These are phyloP conservation scores for Aaosphaeria arxii DNA, from an alignment of 2,329 filamentous ascomycete species.

Conservation along the genomic window DNA sequence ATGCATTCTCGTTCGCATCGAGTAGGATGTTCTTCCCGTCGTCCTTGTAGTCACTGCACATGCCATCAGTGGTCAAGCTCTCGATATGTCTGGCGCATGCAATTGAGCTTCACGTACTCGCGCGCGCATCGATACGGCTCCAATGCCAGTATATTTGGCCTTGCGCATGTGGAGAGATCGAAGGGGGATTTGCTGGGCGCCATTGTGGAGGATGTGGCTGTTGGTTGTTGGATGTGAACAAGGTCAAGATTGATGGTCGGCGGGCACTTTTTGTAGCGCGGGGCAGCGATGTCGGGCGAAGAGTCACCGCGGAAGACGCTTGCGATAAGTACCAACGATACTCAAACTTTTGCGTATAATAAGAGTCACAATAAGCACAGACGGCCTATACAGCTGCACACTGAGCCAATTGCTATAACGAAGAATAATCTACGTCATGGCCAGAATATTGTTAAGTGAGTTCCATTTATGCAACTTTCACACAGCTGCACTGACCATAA, in stretches of 20 bases:
- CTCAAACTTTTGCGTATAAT: too few relatives aligned
- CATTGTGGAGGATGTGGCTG: conserved; percentile 13
- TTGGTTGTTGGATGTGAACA: background rate
- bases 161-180: conserved; percentile 49
- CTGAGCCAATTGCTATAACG: too few relatives aligned
- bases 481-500: too few relatives aligned
- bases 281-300: background rate
- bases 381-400: too few relatives aligned
- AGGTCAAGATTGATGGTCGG: background rate
- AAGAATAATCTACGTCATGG: too few relatives aligned
- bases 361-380: too few relatives aligned
- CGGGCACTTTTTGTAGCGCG: background rate
- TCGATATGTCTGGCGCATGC: background rate
- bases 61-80: conserved; percentile 10
- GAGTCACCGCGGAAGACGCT: background rate
- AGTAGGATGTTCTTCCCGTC: conserved; percentile 93
- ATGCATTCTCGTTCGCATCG: conserved; percentile 97
- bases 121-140: conserved; percentile 54
- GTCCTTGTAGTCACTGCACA: conserved; percentile 89
- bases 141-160: conserved; percentile 52
- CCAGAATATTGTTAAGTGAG: too few relatives aligned
- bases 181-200: conserved; percentile 34
- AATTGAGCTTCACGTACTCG: conserved; percentile 43
- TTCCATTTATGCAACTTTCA: too few relatives aligned
- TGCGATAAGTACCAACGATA: background rate